Percentiles rank a stretch among this genome's conserved stretches.
These are phyloP conservation scores for Dipteronia dyeriana DNA, from an alignment of 345 rosid genomes.

Conservation along the genomic window DNA sequence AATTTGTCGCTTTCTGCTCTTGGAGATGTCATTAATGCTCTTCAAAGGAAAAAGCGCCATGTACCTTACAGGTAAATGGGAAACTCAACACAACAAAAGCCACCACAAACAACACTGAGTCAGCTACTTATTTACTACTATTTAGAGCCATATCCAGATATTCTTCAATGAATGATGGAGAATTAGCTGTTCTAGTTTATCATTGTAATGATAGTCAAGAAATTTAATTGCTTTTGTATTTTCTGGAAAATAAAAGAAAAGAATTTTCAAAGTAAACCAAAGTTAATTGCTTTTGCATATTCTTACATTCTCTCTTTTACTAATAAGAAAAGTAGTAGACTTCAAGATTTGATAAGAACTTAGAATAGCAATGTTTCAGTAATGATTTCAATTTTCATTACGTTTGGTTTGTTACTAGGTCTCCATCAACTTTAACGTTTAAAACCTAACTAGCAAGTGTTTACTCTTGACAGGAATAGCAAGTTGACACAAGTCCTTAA, in stretches of 20 bases:
- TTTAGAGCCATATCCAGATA: no score
- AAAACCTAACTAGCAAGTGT: conserved; percentile 15
- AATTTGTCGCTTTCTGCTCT: conserved; percentile 82
- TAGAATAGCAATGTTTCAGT: conserved; percentile 1
- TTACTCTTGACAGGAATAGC: conserved; percentile 65
- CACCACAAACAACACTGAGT: background rate
- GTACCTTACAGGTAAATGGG: conserved; percentile 68
- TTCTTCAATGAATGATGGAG: background rate
- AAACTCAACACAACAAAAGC: conserved; percentile 1
- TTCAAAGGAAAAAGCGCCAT: conserved; percentile 66
- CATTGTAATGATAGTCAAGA: background rate
- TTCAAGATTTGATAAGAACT: background rate
- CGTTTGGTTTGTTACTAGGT: background rate
- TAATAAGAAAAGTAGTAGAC: background rate
- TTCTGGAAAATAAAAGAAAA: background rate
- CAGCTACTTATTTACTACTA: background rate
- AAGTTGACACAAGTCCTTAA: conserved; percentile 82
- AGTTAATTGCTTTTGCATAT: no score
- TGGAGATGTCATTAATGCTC: conserved; percentile 75
- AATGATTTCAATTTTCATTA: background rate
- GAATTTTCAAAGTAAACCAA: background rate
- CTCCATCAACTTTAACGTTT: background rate
- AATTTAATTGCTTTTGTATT: background rate
- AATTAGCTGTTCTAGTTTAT: background rate
- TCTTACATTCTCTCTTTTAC: background rate